Conservation (phyloP, 352 stramenopile species). For the Plasmopara viticola region DNA sequence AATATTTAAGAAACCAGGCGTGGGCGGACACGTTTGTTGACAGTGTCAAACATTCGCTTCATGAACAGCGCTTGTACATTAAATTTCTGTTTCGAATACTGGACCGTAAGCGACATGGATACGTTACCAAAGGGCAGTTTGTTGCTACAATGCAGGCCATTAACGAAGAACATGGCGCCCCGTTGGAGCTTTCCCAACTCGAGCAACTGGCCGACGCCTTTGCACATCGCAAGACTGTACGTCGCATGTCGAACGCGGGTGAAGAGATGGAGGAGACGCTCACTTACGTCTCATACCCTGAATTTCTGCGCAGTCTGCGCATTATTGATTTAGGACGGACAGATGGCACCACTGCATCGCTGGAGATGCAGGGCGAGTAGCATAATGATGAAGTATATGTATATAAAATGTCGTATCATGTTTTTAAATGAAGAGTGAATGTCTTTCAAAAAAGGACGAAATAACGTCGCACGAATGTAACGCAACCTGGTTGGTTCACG, state of each 20-base stretch:
- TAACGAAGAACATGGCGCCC: conserved; percentile 61
- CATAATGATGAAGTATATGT: not conserved
- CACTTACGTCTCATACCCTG: conserved; percentile 56
- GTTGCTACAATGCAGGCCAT: conserved; percentile 68
- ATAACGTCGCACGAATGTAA: too few relatives aligned
- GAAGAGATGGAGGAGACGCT: conserved; percentile 24
- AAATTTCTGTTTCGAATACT: conserved; percentile 78
- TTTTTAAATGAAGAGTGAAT: too few relatives aligned
- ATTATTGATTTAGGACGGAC: conserved; percentile 45
- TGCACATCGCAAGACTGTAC: conserved; percentile 27
- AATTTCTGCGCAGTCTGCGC: conserved; percentile 64
- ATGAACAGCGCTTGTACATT: conserved; percentile 75
- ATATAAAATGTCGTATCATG: not conserved
- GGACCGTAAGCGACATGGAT: conserved; percentile 58
- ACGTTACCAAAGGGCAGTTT: conserved; percentile 63
- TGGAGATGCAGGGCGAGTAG: conserved; percentile 3
- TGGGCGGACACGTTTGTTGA: conserved; percentile 69
- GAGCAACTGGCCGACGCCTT: conserved; percentile 68
- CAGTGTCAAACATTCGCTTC: conserved; percentile 62
- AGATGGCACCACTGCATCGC: conserved; percentile 3
- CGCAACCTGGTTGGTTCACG: too few relatives aligned
- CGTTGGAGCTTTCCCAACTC: conserved; percentile 50
- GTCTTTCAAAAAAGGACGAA: too few relatives aligned
- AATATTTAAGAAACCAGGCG: conserved; percentile 32
- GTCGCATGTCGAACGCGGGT: conserved; percentile 15